Conservation (phyloP, 352 stramenopile species). For the Globisporangium emineosum region DNA sequence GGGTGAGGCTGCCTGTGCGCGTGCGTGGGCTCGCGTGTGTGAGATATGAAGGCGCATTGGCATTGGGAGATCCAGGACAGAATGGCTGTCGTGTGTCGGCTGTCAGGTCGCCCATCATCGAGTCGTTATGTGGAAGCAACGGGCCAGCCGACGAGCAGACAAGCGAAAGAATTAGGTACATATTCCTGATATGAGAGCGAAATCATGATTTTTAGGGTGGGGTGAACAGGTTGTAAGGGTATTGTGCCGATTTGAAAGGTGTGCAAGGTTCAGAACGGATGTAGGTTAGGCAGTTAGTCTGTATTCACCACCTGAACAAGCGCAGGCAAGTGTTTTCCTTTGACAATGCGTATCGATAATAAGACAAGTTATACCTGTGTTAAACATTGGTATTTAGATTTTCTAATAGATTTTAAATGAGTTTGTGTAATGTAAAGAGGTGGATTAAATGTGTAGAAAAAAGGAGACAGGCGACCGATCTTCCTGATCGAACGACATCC, state of each 20-base stretch:
- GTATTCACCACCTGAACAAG: background rate
- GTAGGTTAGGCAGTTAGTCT: background rate
- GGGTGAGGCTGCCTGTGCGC: no score
- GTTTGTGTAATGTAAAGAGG: no score
- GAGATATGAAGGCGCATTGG: background rate
- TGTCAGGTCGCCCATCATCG: background rate
- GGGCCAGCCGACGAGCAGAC: background rate
- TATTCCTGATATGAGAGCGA: background rate
- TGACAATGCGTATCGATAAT: background rate
- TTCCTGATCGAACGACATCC: background rate
- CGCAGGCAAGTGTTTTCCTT: background rate
- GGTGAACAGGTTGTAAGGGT: background rate
- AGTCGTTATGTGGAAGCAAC: background rate
- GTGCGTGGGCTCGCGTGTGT: background rate
- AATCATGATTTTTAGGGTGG: background rate
- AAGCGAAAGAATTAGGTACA: background rate
- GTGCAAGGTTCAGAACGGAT: no score
- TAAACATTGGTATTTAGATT: no score
- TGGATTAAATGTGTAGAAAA: background rate
- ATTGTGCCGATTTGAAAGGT: background rate
- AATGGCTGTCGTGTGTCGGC: background rate
- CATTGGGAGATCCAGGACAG: background rate
- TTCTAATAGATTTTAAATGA: no score
- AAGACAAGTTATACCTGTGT: no score
- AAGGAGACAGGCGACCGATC: background rate